phyloP scores from a whole-genome alignment of 169 alveolate species.

The Plasmodium vinckei region DNA sequence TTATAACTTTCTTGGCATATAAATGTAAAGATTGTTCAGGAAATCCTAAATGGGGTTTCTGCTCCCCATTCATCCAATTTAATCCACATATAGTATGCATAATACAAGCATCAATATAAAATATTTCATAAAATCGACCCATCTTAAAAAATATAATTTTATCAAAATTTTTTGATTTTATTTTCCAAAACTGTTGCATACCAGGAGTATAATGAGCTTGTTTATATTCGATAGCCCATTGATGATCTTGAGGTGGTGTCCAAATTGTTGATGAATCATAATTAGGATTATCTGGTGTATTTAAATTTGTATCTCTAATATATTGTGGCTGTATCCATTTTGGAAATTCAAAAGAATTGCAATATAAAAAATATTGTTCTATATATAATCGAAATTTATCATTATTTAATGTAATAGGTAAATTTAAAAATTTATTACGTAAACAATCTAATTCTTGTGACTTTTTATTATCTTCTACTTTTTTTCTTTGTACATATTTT shows the following conservation, averaged over 20 bases:
- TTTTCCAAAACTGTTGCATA: constrained; percentile 98
- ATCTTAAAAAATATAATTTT: constrained; percentile 97
- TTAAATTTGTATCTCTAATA: constrained; percentile 91
- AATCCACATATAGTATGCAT: constrained; percentile 94
- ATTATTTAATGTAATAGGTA: constrained; percentile 47
- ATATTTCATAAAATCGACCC: constrained; percentile 96
- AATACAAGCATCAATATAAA: constrained; percentile 96
- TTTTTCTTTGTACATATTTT: constrained; percentile 21
- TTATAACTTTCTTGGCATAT: constrained; percentile 93
- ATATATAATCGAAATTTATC: constrained; percentile 79
- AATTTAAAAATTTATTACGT: constrained; percentile 30
- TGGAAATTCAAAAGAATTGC: constrained; percentile 82
- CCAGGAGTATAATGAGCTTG: constrained; percentile 95
- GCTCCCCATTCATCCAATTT: constrained; percentile 98
- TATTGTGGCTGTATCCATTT: constrained; percentile 86
- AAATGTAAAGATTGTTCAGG: constrained; percentile 98
- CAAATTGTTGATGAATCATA: constrained; percentile 95
- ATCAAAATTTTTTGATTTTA: constrained; percentile 95
- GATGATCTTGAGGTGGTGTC: constrained; percentile 93
- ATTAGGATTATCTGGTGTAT: constrained; percentile 89
- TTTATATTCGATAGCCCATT: constrained; percentile 86
- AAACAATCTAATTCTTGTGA: constrained; percentile 64
- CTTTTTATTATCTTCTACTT: constrained; percentile 51
- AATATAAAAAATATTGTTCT: constrained; percentile 82
- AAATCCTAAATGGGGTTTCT: constrained; percentile 98